Evolutionary conservation across 371 early-diverging fungal genomes (phyloP).

Genomic region (Mortierella sp.): DNA sequence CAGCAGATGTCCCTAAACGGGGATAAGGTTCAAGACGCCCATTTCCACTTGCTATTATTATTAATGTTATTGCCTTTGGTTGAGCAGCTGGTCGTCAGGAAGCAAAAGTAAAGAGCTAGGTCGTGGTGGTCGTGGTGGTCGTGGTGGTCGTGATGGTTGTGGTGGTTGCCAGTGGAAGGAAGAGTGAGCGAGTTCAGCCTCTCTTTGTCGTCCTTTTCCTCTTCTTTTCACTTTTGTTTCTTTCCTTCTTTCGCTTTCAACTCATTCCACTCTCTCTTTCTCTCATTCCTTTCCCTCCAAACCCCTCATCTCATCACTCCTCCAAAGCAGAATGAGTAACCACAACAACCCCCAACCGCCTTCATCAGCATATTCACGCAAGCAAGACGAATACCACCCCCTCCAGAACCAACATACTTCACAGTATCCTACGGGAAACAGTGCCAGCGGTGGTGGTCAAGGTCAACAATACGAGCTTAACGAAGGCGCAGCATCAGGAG

Average conservation of each 20-base stretch:
- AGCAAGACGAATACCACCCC: constrained; percentile 12
- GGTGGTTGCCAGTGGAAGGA: neutral
- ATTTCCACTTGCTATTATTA: neutral
- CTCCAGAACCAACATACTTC: neutral
- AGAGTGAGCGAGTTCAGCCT: neutral
- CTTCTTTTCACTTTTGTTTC: neutral
- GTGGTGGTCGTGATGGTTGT: neutral
- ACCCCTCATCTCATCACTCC: neutral
- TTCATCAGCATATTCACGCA: neutral
- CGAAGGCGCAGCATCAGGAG: neutral
- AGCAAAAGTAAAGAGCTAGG: neutral
- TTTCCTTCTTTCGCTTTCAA: neutral
- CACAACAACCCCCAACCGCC: constrained; percentile 6
- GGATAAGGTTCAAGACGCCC: constrained; percentile 8
- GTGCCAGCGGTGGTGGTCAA: neutral
- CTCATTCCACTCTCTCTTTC: neutral
- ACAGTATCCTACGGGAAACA: neutral
- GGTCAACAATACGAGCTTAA: neutral
- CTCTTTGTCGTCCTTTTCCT: neutral
- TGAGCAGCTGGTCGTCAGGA: neutral
- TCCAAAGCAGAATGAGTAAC: constrained; percentile 7
- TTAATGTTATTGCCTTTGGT: neutral
- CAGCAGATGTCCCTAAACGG: neutral
- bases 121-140: no score
- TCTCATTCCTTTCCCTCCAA: neutral